Evolutionary conservation across 2,329 filamentous ascomycete species (phyloP), one percentile per base, ranked within the genome.

Genomic region (Zymoseptoria brevis): DNA sequence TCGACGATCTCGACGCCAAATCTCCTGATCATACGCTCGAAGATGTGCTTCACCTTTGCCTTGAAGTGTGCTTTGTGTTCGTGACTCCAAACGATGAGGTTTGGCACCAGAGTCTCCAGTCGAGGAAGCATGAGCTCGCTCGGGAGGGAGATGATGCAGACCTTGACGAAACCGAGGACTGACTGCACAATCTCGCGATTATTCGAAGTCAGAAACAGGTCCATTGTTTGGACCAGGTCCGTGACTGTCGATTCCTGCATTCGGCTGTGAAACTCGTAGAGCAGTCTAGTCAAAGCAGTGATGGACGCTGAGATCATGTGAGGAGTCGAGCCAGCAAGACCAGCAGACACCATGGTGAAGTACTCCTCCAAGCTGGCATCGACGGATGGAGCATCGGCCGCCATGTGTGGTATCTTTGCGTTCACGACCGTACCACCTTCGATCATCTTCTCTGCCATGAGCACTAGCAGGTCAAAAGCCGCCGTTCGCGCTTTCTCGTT

Each of bases 301-400:
- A 99, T 92, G n/a, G 90, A 91, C 0, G 94, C 94, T 6, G 90
- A 96, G 63, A 97, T 92, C 91, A 97, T 96, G 77, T 97, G 93
- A 30, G 94, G 92, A 9, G 91, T 93, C 68, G 87, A 88, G 58
- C 92, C 93, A 1, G 93, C 94, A 56, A 99, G 83, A 76, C 94
- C 94, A 54, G 94, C 94, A 66, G 90, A 96, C 29, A 97, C 89
- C 94, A 99, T 99, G 57, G 93, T 96, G 77, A 97, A 90, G 76
- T 91, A 97, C 74, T 97, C 94, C 69, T 97, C 93, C 45, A 99
- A 83, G 50, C 83, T 92, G 19, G 94, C 93, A 2, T 83, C 80
- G 3, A 87, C 91, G 30, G 86, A 79, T 2, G 89, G 87, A 0
- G 91, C 88, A 72, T 95, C 86, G 8, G 67, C 54, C 3, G 90